Conservation (phyloP, 148 eudicot species). For the Nepenthes gracilis region DNA sequence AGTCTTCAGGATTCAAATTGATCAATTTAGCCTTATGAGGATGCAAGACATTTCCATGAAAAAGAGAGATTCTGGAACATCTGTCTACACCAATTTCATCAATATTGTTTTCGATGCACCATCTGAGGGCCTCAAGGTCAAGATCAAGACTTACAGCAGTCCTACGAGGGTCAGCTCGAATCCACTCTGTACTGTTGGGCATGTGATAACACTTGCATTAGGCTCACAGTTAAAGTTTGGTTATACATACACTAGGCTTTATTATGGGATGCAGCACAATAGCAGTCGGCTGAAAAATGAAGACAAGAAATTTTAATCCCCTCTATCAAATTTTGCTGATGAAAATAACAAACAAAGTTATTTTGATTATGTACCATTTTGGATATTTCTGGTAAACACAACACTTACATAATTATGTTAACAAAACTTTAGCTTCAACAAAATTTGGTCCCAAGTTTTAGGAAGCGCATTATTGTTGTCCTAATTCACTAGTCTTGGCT, state of each 20-base stretch:
- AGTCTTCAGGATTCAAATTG: conserved; percentile 30
- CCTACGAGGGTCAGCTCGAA: conserved; percentile 66
- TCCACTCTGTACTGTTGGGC: conserved; percentile 84
- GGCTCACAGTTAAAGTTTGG: not conserved
- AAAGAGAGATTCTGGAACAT: conserved; percentile 59
- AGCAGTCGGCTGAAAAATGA: not conserved
- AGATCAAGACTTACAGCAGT: conserved; percentile 89
- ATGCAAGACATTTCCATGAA: conserved; percentile 88
- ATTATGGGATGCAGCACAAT: not conserved
- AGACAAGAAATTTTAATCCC: not conserved
- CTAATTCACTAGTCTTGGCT: no score
- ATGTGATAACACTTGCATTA: conserved; percentile 8
- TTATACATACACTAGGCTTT: not conserved
- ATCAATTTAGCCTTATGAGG: conserved; percentile 57
- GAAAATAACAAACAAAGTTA: no score
- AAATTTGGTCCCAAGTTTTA: no score
- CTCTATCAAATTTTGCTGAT: not conserved
- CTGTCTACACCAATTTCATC: conserved; percentile 56
- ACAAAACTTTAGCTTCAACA: no score
- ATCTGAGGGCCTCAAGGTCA: conserved; percentile 75
- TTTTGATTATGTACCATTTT: no score
- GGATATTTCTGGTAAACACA: no score
- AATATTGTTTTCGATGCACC: conserved; percentile 84
- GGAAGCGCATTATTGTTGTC: no score
- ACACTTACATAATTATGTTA: no score